phyloP scores from a whole-genome alignment of 768 basidiomycete species.

The Amanita rimosa region DNA sequence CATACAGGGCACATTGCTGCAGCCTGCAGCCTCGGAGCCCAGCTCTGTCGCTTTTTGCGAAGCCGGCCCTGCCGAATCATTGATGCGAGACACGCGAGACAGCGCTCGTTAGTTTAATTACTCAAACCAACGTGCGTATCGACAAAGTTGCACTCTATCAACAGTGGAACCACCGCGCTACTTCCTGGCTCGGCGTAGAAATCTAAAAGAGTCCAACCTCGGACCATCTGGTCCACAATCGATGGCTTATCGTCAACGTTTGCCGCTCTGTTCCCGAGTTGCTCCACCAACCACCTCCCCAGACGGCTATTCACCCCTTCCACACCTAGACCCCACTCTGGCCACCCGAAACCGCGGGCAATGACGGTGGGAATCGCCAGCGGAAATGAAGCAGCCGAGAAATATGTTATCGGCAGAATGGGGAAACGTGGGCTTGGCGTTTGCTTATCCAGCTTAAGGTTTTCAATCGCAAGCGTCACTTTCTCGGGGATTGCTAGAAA shows the following conservation, averaged over 20 bases:
- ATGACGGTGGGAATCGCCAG: conserved; percentile 67
- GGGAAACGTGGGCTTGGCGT: conserved; percentile 18
- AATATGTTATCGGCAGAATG: conserved; percentile 63
- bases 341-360: conserved; percentile 81
- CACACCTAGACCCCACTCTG: conserved; percentile 62
- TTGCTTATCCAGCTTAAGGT: conserved; percentile 29
- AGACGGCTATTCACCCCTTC: conserved; percentile 79
- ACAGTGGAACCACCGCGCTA: conserved; percentile 41
- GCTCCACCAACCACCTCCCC: conserved; percentile 56
- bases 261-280: conserved; percentile 20
- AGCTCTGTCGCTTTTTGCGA: no score
- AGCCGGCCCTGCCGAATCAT: no score
- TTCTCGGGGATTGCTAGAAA: conserved; percentile 85
- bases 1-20: no score
- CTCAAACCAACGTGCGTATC: conserved; percentile 9
- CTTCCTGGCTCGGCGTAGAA: conserved; percentile 53
- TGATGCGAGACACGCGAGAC: no score
- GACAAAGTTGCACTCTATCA: conserved; percentile 73
- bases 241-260: not conserved
- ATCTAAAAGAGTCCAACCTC: conserved; percentile 73
- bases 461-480: conserved; percentile 38
- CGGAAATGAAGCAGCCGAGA: conserved; percentile 76
- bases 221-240: conserved; percentile 32
- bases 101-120: no score
- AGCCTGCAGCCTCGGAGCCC: no score